Conservation (phyloP, 306 rosid genomes). For the Senna siamea region DNA sequence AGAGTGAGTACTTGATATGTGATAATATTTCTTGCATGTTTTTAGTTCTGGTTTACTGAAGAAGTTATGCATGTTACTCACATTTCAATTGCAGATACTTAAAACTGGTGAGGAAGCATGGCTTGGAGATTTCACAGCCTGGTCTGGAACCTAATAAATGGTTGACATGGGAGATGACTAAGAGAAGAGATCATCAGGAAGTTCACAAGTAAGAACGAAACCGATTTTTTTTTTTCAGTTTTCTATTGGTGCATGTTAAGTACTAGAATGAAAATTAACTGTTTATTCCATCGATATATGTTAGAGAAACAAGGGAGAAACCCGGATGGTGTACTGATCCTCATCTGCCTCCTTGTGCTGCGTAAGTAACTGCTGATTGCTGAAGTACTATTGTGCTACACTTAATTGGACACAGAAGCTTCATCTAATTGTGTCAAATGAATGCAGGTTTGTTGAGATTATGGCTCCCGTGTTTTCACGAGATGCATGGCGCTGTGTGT, state of each 20-base stretch:
- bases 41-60: constrained; percentile 5
- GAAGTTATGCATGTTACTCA: constrained; percentile 14
- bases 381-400: constrained; percentile 17
- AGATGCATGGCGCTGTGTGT: constrained; percentile 99
- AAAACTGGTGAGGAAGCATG: constrained; percentile 87
- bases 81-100: constrained; percentile 61
- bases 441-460: constrained; percentile 87
- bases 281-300: constrained; percentile 31
- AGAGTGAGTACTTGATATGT: constrained; percentile 66
- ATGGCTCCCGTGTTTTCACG: constrained; percentile 99
- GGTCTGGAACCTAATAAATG: constrained; percentile 92
- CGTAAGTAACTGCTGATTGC: constrained; percentile 57
- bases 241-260: not conserved
- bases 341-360: constrained; percentile 97
- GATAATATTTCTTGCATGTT: not conserved
- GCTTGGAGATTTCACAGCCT: constrained; percentile 97
- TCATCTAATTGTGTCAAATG: constrained; percentile 18
- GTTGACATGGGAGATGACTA: constrained; percentile 97
- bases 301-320: constrained; percentile 80
- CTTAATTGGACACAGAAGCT: constrained; percentile 2
- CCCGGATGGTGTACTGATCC: constrained; percentile 97
- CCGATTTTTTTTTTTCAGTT: constrained; percentile 5
- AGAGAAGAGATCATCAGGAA: constrained; percentile 83
- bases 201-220: constrained; percentile 86
- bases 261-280: constrained; percentile 26